phyloP scores from a whole-genome alignment of 2,329 filamentous ascomycete genomes.

The Monascus ruber region DNA sequence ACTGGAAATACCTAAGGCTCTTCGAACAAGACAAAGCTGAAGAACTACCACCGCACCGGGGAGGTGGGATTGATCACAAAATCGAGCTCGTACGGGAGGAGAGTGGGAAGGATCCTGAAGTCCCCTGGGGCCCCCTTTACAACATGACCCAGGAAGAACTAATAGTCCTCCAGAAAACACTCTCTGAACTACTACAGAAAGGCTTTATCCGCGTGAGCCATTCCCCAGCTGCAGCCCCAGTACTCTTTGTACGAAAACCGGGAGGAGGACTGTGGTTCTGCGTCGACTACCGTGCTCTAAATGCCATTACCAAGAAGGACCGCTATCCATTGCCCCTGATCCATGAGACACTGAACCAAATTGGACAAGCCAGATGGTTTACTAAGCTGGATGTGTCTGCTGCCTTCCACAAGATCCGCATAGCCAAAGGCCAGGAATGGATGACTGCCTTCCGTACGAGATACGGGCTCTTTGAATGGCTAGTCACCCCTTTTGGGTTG shows the following conservation, averaged over 20 bases:
- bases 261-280: conserved; percentile 9
- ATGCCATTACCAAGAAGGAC: conserved; percentile 15
- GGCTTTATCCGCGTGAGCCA: conserved; percentile 9
- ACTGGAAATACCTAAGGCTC: background rate
- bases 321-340: conserved; percentile 14
- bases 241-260: conserved; percentile 7
- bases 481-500: conserved; percentile 16
- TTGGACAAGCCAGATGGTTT: conserved; percentile 10
- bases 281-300: too few species aligned
- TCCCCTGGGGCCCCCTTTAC: conserved; percentile 7
- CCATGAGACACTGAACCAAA: conserved; percentile 8
- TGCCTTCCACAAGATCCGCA: conserved; percentile 12
- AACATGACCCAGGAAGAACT: conserved; percentile 7
- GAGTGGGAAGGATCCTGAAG: conserved; percentile 3
- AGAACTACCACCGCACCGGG: conserved; percentile 3
- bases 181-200: conserved; percentile 8
- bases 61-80: conserved; percentile 6
- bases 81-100: conserved; percentile 6
- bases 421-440: conserved; percentile 6
- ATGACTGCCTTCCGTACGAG: conserved; percentile 6
- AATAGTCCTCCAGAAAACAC: conserved; percentile 7
- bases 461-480: conserved; percentile 17
- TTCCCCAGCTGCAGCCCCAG: conserved; percentile 6
- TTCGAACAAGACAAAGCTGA: conserved; percentile 5
- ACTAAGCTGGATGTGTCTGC: conserved; percentile 13